phyloP scores from a whole-genome alignment of 1,139 yeast genomes.

The Pichiaceae sp. region DNA sequence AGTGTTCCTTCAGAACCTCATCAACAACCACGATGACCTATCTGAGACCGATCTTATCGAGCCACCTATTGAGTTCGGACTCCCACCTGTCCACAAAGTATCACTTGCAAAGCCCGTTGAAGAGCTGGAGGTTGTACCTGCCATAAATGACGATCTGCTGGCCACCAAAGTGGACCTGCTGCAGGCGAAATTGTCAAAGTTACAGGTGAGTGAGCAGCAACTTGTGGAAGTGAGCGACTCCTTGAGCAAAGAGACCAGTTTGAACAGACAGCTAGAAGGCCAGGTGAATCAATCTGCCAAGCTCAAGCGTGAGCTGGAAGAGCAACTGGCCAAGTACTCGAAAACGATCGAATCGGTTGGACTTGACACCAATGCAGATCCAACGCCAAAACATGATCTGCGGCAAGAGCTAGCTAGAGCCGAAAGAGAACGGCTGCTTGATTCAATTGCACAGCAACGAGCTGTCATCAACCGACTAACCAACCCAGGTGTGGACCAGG shows the following conservation, averaged over 20 bases:
- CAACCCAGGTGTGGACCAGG: neutral
- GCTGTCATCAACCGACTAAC: conserved; percentile 9
- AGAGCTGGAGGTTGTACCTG: too few species aligned
- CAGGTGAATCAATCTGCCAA: conserved; percentile 17
- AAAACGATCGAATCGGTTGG: conserved; percentile 8
- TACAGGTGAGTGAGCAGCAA: conserved; percentile 24
- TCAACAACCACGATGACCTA: neutral
- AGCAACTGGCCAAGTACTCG: conserved; percentile 15
- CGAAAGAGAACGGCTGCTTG: conserved; percentile 27
- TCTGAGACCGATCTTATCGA: neutral
- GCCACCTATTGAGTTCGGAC: neutral
- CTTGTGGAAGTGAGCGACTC: conserved; percentile 7
- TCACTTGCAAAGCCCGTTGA: too few species aligned
- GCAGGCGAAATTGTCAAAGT: conserved; percentile 33
- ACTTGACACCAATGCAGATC: conserved; percentile 9
- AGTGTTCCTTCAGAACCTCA: neutral
- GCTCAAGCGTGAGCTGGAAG: conserved; percentile 18
- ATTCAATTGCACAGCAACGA: conserved; percentile 31
- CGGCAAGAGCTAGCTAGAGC: conserved; percentile 29
- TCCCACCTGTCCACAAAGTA: too few species aligned
- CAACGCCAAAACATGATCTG: conserved; percentile 10
- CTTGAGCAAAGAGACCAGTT: conserved; percentile 17
- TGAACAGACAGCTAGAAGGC: conserved; percentile 19
- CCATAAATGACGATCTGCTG: too few species aligned
- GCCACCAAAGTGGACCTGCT: too few species aligned